phyloP scores from a whole-genome alignment of 2,329 filamentous ascomycete genomes.

The Sordariomycetes sp. region DNA sequence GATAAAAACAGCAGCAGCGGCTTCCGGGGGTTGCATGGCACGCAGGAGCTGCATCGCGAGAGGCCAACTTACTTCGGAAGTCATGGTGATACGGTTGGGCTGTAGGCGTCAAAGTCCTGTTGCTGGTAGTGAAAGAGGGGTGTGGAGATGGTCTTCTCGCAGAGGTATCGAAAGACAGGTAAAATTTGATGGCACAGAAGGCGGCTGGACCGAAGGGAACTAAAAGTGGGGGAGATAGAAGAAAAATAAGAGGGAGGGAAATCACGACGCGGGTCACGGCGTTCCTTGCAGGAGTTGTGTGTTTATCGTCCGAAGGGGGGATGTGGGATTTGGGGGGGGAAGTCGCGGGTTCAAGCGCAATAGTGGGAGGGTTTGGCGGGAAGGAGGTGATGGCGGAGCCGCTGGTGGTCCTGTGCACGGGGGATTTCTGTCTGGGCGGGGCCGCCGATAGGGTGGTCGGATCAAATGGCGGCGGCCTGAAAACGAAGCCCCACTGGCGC shows the following conservation, averaged over 20 bases:
- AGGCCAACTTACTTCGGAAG: slow-evolving; percentile 46
- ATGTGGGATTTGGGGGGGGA: background rate
- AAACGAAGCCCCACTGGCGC: background rate
- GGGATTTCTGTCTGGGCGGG: background rate
- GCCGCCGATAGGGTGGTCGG: background rate
- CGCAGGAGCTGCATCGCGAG: background rate
- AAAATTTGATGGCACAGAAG: slow-evolving; percentile 2
- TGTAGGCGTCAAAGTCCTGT: background rate
- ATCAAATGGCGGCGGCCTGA: background rate
- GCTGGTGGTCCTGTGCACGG: background rate
- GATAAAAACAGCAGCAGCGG: background rate
- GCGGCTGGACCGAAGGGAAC: slow-evolving; percentile 3
- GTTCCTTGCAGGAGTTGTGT: background rate
- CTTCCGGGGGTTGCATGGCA: background rate
- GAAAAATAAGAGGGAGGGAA: slow-evolving; percentile 1
- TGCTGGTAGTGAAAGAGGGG: slow-evolving; percentile 1
- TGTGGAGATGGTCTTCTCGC: background rate
- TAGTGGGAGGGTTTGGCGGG: background rate
- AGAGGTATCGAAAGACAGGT: background rate
- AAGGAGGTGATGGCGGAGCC: background rate
- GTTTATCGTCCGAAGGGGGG: background rate
- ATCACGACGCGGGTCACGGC: background rate
- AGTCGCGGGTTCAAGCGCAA: background rate
- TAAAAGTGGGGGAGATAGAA: background rate
- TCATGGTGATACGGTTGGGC: slow-evolving; percentile 33